Base-by-base conservation (phyloP, 495 filamentous ascomycete genomes). In the Parathielavia hyrcaniae region DNA sequence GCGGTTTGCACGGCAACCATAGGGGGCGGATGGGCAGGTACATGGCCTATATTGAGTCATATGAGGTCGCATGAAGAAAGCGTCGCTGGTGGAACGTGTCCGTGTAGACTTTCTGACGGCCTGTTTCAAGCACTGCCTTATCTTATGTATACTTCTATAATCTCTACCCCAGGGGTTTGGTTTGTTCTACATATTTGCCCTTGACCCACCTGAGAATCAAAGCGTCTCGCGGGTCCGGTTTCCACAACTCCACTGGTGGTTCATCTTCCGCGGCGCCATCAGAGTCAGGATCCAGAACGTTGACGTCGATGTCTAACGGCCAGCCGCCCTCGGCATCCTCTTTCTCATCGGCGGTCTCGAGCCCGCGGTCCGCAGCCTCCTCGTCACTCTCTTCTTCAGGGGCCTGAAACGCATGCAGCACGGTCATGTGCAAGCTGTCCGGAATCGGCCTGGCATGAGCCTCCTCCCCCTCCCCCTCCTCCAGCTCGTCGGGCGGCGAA, bases 371-470 rank as follows among this genome's bases (percentile, higher is more conserved):
- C 48, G 22, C 20, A 5, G 23, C 19, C 34, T 52, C 50, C 9
- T 1, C 22, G 39, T 53, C 51, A 10, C 32, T 20, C 4, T n/a
- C 36, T 39, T 53, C 50, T 5, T 30, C 17, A 22, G 1, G 1
- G 34, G n/a, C 40, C 40, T 22, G 52, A 44, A 54, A 54, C 6
- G 52, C 52, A 22, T 45, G 52, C 52, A 54, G 22, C 52, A 54
- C 45, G 10, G 52, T 54, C 52, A 54, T 54, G 40, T 54, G 52
- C 40, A 54, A 9, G 40, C 52, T 44, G 45, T 54, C 52, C 17
- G 22, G 26, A 36, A 45, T 22, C 16, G 39, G 52, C 52, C 39
- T 54, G 4, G 30, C 40, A 14, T 20, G n/a, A n/a, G n/a, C n/a
- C n/a, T n/a, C n/a, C n/a, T n/a, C n/a, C n/a, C n/a, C n/a, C n/a